Evolutionary conservation across 768 basidiomycete species (phyloP), one percentile per base, ranked within the genome.

Genomic region (Macrolepiota fuliginosa): DNA sequence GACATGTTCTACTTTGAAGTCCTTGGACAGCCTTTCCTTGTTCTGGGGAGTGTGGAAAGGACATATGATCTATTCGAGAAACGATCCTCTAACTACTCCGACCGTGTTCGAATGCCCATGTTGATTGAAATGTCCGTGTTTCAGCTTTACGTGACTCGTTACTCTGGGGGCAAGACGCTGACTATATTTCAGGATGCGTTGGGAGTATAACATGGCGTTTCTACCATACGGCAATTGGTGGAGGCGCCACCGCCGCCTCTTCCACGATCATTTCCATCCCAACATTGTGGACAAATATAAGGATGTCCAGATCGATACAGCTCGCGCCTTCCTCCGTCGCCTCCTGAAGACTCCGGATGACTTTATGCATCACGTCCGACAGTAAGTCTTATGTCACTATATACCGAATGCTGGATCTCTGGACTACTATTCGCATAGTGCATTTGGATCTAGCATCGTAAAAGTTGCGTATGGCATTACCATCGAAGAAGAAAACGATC

Each of bases 41-140:
- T 65, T 27, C 47, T 65, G 2, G 58, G 62, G 15, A 54, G 29
- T 6, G 29, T 39, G 27, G 10, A 35, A 19, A 40, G 46, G 9
- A 24, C 32, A 3, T 5, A 40, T 24, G 62, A 56, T 13, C 22
- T 65, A 0, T 53, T 65, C 19, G 85, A 86, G 49, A 83, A 79
- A 61, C 74, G 81, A 7, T 81, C 79, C 3, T 65, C 73, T 10
- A 83, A 81, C 51, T 87, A 86, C 61, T 86, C 86, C 0, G 81
- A 82, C 57, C 76, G 83, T 53, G 72, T 72, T 37, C 63, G 73
- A 40, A 67, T 80, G 29, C 76, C 77, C 0, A 83, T 85, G 83
- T 73, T 81, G 45, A 77, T 79, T 51, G 82, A 81, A 32, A 57
- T 84, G 81, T 82, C 59, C 54, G 76, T 72, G n/a, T 54, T 12